Percentiles rank a stretch among this genome's conserved stretches.
These are phyloP conservation scores for Exophiala dermatitidis DNA, from an alignment of 2,329 filamentous ascomycete genomes.

Conservation along the genomic window DNA sequence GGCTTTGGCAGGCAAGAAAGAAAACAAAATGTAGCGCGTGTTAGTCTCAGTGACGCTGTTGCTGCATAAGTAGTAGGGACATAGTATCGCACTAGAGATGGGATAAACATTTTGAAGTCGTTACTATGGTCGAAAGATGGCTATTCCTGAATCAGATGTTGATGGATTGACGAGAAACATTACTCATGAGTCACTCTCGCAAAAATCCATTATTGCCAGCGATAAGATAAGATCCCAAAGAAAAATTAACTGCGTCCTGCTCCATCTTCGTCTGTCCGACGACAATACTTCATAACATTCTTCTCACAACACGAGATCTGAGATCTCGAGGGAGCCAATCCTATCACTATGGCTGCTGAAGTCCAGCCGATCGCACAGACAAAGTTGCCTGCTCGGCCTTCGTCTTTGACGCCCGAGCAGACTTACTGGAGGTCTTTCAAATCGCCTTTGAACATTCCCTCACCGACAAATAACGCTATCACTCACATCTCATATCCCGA, in stretches of 20 bases:
- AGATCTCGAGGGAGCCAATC: background rate
- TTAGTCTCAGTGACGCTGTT: too few species aligned
- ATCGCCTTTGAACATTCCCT: constrained; percentile 82
- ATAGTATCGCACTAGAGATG: too few species aligned
- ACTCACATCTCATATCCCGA: constrained; percentile 76
- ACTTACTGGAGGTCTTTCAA: constrained; percentile 95
- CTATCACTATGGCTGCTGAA: constrained; percentile 66
- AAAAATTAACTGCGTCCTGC: background rate
- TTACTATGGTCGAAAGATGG: too few species aligned
- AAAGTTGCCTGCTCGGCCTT: constrained; percentile 75
- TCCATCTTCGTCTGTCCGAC: background rate
- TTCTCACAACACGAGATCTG: background rate
- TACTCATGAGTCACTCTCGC: too few species aligned
- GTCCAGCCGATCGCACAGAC: constrained; percentile 72
- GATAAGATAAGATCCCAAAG: background rate
- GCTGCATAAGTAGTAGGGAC: too few species aligned
- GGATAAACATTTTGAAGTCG: too few species aligned
- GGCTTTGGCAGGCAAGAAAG: too few species aligned
- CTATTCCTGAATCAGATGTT: too few species aligned
- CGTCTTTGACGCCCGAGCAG: constrained; percentile 82
- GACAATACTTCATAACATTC: background rate
- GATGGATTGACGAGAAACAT: too few species aligned
- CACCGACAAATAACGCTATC: constrained; percentile 80
- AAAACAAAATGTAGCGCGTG: too few species aligned
- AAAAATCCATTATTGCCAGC: too few species aligned